Percentiles rank a stretch among this genome's conserved stretches.
Conservation (phyloP, 371 early-diverging fungal genomes). For the Fennellomyces sp. region DNA sequence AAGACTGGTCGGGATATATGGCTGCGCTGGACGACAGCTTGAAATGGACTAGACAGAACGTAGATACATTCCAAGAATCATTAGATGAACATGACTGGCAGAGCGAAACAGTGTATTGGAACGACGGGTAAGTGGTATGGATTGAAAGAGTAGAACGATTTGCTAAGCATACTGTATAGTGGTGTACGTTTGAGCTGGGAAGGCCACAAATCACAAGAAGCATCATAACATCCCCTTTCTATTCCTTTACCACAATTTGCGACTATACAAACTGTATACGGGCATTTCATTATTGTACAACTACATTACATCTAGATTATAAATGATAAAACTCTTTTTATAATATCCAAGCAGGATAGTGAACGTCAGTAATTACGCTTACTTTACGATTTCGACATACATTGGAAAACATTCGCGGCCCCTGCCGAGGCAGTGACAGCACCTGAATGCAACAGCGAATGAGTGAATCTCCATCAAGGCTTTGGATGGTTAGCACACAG, state of each 20-base stretch:
- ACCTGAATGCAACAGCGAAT: no score
- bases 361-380: no score
- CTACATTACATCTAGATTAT: no score
- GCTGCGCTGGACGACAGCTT: constrained; percentile 35
- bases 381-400: no score
- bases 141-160: neutral
- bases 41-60: constrained; percentile 53
- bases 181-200: constrained; percentile 18
- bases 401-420: no score
- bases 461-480: no score
- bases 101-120: constrained; percentile 67
- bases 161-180: neutral
- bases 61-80: constrained; percentile 50
- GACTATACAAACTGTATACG: no score
- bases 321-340: no score
- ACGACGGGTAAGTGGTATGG: constrained; percentile 40
- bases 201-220: constrained; percentile 3
- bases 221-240: constrained; percentile 8
- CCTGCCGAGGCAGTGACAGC: no score
- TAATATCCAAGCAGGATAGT: no score
- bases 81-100: constrained; percentile 63
- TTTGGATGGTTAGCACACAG: no score
- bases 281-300: no score
- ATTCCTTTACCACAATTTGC: neutral
- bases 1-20: constrained; percentile 31